Conservation (phyloP, 305 asterid genomes). For the Coffea humblotiana region DNA sequence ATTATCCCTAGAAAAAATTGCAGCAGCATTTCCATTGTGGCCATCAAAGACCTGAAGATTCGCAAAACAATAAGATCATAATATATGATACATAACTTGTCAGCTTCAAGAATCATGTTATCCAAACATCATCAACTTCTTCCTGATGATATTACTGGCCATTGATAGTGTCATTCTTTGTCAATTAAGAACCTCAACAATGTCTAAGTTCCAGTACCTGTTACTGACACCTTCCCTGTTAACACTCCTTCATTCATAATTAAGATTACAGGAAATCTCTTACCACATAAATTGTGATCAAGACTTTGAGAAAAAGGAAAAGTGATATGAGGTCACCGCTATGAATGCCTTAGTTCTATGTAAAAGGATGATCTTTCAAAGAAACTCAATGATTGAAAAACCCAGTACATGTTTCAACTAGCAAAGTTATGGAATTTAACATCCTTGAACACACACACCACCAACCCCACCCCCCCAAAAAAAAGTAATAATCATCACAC, state of each 20-base stretch:
- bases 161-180: background rate
- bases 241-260: too few species aligned
- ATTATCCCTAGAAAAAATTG: constrained; percentile 86
- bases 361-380: background rate
- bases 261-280: background rate
- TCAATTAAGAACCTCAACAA: background rate
- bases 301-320: background rate
- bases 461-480: background rate
- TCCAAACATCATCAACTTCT: too few species aligned
- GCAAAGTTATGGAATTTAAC: background rate
- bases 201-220: background rate
- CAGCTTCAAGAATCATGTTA: too few species aligned
- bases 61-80: background rate
- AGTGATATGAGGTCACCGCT: background rate
- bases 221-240: background rate
- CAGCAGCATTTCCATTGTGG: constrained; percentile 96
- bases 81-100: too few species aligned
- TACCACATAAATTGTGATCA: background rate
- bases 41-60: constrained; percentile 80
- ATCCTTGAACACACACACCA: too few species aligned
- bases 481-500: background rate
- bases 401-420: background rate
- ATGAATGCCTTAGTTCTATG: constrained; percentile 3
- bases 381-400: background rate
- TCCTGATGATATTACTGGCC: too few species aligned